Conservation (phyloP, 2,329 filamentous ascomycete species). For the Colletotrichum phormii region DNA sequence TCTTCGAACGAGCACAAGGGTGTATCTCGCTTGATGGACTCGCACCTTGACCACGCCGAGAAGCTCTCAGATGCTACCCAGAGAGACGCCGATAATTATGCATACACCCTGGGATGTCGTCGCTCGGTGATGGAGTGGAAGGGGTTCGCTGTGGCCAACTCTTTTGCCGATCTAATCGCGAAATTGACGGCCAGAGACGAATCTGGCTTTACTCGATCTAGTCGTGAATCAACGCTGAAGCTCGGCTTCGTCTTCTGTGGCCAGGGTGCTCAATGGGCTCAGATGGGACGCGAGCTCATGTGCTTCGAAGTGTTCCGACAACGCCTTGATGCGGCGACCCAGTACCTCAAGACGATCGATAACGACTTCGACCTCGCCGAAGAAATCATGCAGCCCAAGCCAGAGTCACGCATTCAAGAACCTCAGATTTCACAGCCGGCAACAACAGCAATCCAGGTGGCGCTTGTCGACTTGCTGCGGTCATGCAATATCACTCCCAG, state of each 20-base stretch:
- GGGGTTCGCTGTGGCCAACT: slow-evolving; percentile 50
- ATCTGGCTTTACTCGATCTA: slow-evolving; percentile 40
- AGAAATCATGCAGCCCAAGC: slow-evolving; percentile 47
- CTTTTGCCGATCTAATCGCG: slow-evolving; percentile 45
- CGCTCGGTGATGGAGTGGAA: slow-evolving; percentile 59
- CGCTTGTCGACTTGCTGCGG: slow-evolving; percentile 53
- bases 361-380: slow-evolving; percentile 49
- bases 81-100: slow-evolving; percentile 49
- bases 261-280: slow-evolving; percentile 56
- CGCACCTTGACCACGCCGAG: slow-evolving; percentile 43
- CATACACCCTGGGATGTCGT: slow-evolving; percentile 59
- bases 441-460: slow-evolving; percentile 56
- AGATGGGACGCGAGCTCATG: slow-evolving; percentile 56
- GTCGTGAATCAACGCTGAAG: slow-evolving; percentile 42
- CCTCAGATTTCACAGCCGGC: slow-evolving; percentile 54
- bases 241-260: slow-evolving; percentile 58
- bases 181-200: slow-evolving; percentile 42
- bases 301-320: slow-evolving; percentile 54
- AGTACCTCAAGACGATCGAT: slow-evolving; percentile 46
- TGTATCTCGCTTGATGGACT: slow-evolving; percentile 49
- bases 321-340: slow-evolving; percentile 49
- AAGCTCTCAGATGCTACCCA: slow-evolving; percentile 34
- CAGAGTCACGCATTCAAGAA: slow-evolving; percentile 45
- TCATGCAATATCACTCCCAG: slow-evolving; percentile 47
- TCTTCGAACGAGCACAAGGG: slow-evolving; percentile 58